Conservation (phyloP, 805 yeast genomes). For the Dipodascus albidus region DNA sequence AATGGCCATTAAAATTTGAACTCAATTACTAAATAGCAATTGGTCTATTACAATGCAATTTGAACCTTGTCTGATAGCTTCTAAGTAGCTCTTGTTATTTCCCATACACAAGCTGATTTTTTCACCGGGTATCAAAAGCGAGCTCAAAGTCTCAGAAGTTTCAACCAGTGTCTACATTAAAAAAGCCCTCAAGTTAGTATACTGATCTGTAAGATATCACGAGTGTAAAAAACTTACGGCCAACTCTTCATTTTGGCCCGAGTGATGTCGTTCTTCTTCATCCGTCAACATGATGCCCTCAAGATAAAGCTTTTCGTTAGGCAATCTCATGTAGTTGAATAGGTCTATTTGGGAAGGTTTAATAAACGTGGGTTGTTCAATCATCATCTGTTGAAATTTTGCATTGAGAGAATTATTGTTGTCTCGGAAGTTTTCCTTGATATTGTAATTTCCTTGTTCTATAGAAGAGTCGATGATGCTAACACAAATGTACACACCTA, state of each 20-base stretch:
- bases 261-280: background rate
- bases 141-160: background rate
- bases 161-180: background rate
- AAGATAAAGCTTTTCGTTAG: background rate
- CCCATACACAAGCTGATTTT: background rate
- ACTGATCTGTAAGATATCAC: background rate
- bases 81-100: background rate
- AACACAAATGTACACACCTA: background rate
- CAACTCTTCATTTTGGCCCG: background rate
- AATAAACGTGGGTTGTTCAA: background rate
- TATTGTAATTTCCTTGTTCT: background rate
- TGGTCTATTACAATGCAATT: background rate
- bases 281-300: background rate
- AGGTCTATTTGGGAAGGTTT: background rate
- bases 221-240: background rate
- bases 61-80: background rate
- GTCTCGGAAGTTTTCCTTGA: no score
- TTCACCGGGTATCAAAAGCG: constrained; percentile 1
- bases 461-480: background rate
- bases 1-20: no score
- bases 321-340: background rate
- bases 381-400: background rate
- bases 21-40: background rate
- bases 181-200: background rate
- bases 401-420: background rate